Percentiles rank a stretch among this genome's conserved stretches.
Evolutionary conservation across 2,329 filamentous ascomycete species (phyloP).

Genomic region (Colletotrichum sansevieriae): DNA sequence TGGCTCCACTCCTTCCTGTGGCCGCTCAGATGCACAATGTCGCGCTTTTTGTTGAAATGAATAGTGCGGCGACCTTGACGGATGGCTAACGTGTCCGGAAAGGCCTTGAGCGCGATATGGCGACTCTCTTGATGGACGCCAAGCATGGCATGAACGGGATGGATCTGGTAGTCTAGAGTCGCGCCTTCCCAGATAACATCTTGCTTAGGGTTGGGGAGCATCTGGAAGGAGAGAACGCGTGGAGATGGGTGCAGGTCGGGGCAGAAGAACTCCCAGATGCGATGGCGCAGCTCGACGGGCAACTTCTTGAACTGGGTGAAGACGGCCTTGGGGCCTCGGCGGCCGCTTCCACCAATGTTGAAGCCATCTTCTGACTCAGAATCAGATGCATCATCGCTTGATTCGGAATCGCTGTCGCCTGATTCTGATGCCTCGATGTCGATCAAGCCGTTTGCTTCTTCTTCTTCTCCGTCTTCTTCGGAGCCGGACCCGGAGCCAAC

Average conservation of each 20-base stretch:
- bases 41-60: conserved; percentile 48
- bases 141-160: conserved; percentile 47
- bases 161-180: conserved; percentile 40
- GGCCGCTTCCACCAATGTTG: conserved; percentile 8
- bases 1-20: conserved; percentile 16
- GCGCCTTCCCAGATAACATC: conserved; percentile 34
- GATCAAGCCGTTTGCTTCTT: conserved; percentile 24
- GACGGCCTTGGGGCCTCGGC: conserved; percentile 7
- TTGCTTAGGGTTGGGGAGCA: conserved; percentile 31
- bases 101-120: conserved; percentile 47
- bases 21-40: conserved; percentile 46
- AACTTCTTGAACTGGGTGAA: conserved; percentile 48
- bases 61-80: conserved; percentile 46
- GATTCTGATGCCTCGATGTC: conserved; percentile 39
- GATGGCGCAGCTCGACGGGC: conserved; percentile 51
- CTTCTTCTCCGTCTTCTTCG: neutral
- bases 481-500: conserved; percentile 16
- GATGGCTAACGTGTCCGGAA: conserved; percentile 51
- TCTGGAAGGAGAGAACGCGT: conserved; percentile 48
- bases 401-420: conserved; percentile 44
- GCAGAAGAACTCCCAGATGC: conserved; percentile 52
- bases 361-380: conserved; percentile 28
- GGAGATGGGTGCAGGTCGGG: conserved; percentile 46
- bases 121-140: conserved; percentile 54
- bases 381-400: conserved; percentile 48